Conservation (phyloP, 176 grass and related monocot species). For the Saccharum spontaneum region DNA sequence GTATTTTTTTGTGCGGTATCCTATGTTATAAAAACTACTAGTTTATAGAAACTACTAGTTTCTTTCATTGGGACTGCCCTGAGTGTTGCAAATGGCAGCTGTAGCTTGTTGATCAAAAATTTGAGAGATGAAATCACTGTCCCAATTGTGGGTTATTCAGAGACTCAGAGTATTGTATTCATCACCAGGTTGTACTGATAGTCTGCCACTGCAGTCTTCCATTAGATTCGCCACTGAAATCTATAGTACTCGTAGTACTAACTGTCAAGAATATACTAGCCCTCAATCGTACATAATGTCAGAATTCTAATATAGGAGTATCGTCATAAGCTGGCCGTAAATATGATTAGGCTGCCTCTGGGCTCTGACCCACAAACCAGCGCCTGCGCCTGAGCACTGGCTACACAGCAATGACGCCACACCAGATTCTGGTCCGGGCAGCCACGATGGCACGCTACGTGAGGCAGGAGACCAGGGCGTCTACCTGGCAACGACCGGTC, state of each 20-base stretch:
- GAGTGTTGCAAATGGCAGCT: too few species aligned
- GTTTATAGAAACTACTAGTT: too few species aligned
- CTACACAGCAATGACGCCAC: background rate
- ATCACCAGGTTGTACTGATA: background rate
- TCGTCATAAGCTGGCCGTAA: background rate
- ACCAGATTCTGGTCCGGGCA: slow-evolving; percentile 1
- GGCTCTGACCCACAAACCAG: background rate
- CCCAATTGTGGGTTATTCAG: too few species aligned
- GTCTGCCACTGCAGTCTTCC: background rate
- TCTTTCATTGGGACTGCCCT: too few species aligned
- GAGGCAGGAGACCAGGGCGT: slow-evolving; percentile 26
- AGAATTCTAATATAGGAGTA: too few species aligned
- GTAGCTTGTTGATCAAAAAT: too few species aligned
- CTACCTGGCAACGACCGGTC: slow-evolving; percentile 36
- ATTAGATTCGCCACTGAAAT: slow-evolving; percentile 2
- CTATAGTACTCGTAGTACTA: background rate
- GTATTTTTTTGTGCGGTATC: too few species aligned
- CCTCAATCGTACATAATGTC: background rate
- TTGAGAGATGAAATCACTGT: too few species aligned
- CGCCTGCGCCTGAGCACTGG: background rate
- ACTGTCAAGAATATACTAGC: background rate
- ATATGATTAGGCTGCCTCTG: background rate
- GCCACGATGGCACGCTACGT: slow-evolving; percentile 16
- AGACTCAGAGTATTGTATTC: too few species aligned
- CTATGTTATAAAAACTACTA: too few species aligned